Percentiles rank a stretch among this genome's conserved stretches.
phyloP scores from a whole-genome alignment of 176 grass and related monocot genomes.

The Poa annua region DNA sequence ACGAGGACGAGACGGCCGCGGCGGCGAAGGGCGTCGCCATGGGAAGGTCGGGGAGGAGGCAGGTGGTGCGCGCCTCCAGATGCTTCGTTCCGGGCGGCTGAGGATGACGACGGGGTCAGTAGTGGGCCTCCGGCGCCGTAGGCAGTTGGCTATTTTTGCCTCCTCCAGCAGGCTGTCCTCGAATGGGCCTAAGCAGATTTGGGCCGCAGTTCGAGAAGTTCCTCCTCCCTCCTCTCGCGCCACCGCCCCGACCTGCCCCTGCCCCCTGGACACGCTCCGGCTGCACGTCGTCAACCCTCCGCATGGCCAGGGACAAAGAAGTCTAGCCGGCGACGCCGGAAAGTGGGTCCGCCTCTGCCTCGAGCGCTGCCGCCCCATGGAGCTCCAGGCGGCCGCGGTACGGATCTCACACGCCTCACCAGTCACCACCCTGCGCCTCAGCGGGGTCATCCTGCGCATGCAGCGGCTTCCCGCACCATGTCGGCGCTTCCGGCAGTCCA shows the following conservation, averaged over 20 bases:
- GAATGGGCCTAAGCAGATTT: too few species aligned
- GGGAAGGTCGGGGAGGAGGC: slow-evolving; percentile 22
- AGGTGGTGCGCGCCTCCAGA: slow-evolving; percentile 28
- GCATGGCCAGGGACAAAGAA: not conserved
- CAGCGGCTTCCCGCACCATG: not conserved
- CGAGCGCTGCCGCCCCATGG: not conserved
- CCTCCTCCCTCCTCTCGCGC: not conserved
- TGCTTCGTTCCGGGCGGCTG: not conserved
- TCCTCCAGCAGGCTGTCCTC: too few species aligned
- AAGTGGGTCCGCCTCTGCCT: not conserved
- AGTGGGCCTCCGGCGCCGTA: too few species aligned
- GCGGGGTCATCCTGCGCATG: too few species aligned
- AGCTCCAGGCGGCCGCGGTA: not conserved
- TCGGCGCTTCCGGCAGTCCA: not conserved
- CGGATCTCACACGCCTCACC: not conserved
- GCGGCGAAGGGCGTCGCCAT: slow-evolving; percentile 41
- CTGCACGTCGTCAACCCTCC: not conserved
- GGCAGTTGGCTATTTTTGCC: too few species aligned
- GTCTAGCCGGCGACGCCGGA: not conserved
- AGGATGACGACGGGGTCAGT: slow-evolving; percentile 42
- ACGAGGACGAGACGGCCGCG: slow-evolving; percentile 32
- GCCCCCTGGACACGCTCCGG: not conserved
- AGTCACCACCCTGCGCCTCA: not conserved
- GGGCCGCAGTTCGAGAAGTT: not conserved
- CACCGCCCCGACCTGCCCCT: not conserved